Evolutionary conservation across 805 yeast species (phyloP).

Genomic region (Nakazawaea molendinolei): DNA sequence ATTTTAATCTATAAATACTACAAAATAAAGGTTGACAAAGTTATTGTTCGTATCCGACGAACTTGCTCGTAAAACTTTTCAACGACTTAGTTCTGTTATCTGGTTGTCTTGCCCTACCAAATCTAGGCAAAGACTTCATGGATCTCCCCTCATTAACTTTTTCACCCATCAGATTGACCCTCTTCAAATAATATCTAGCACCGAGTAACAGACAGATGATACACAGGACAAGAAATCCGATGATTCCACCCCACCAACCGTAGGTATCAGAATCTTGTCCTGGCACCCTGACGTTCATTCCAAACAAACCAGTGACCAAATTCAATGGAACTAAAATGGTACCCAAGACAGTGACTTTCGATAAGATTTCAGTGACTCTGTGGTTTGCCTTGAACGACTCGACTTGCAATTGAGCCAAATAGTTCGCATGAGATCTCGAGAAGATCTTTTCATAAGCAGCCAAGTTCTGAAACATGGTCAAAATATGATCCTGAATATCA

Average conservation of each 20-base stretch:
- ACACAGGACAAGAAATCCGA: conserved; percentile 42
- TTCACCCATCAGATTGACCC: conserved; percentile 7
- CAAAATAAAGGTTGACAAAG: not conserved
- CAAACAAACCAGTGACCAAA: conserved; percentile 84
- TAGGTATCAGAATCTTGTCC: conserved; percentile 44
- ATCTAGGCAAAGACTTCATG: conserved; percentile 7
- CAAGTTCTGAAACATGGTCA: conserved; percentile 91
- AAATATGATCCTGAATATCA: conserved; percentile 94
- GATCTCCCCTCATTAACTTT: conserved; percentile 5
- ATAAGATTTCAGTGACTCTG: conserved; percentile 77
- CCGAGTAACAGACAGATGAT: conserved; percentile 31
- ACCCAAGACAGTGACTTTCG: conserved; percentile 86
- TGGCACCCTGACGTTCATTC: conserved; percentile 91
- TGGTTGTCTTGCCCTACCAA: conserved; percentile 7
- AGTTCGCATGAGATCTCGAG: conserved; percentile 85
- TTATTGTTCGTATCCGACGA: conserved; percentile 9
- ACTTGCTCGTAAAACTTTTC: conserved; percentile 11
- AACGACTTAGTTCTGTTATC: conserved; percentile 5
- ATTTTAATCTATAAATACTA: too few species aligned
- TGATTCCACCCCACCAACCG: conserved; percentile 66
- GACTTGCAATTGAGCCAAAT: conserved; percentile 89
- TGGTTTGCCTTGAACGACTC: conserved; percentile 84
- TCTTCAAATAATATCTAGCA: conserved; percentile 21
- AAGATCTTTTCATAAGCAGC: conserved; percentile 89
- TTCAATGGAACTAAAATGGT: conserved; percentile 87